Evolutionary conservation across 2,329 filamentous ascomycete genomes (phyloP).

Genomic region (Xylaria sp.): DNA sequence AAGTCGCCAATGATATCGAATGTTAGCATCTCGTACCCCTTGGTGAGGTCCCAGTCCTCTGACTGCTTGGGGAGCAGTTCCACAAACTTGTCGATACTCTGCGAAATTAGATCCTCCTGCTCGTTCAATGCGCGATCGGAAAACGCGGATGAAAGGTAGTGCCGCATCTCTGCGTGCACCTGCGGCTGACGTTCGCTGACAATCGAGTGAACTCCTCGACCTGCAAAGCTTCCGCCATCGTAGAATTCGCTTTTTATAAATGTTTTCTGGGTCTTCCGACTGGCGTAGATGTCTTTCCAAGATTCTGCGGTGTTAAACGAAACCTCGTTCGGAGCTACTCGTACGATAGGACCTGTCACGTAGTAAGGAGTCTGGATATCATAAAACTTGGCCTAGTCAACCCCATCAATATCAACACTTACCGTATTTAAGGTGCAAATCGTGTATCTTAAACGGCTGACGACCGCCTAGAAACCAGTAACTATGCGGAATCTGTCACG

Average conservation of each 20-base stretch:
- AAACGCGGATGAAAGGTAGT: slow-evolving; percentile 20
- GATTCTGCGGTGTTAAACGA: slow-evolving; percentile 49
- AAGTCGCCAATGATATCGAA: slow-evolving; percentile 26
- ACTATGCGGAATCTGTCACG: slow-evolving; percentile 19
- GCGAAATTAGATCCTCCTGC: slow-evolving; percentile 22
- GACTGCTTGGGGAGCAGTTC: background rate
- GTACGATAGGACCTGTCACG: slow-evolving; percentile 45
- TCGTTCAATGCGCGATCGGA: slow-evolving; percentile 22
- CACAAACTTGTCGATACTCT: slow-evolving; percentile 22
- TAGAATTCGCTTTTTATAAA: slow-evolving; percentile 46
- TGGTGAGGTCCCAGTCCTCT: slow-evolving; percentile 10
- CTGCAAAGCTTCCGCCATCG: slow-evolving; percentile 43
- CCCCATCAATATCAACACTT: background rate
- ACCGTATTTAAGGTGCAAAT: slow-evolving; percentile 25
- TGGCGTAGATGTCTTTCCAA: slow-evolving; percentile 53
- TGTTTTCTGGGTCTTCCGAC: slow-evolving; percentile 44
- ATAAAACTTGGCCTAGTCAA: background rate
- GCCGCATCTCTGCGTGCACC: slow-evolving; percentile 23
- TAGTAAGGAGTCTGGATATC: background rate
- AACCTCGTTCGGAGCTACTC: slow-evolving; percentile 51
- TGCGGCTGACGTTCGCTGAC: slow-evolving; percentile 25
- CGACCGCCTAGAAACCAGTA: slow-evolving; percentile 31
- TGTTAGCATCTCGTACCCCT: slow-evolving; percentile 25
- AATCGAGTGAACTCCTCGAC: slow-evolving; percentile 36
- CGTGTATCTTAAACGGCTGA: slow-evolving; percentile 27